phyloP scores from a whole-genome alignment of 495 filamentous ascomycete species.

The Symbiotaphrina buchneri region DNA sequence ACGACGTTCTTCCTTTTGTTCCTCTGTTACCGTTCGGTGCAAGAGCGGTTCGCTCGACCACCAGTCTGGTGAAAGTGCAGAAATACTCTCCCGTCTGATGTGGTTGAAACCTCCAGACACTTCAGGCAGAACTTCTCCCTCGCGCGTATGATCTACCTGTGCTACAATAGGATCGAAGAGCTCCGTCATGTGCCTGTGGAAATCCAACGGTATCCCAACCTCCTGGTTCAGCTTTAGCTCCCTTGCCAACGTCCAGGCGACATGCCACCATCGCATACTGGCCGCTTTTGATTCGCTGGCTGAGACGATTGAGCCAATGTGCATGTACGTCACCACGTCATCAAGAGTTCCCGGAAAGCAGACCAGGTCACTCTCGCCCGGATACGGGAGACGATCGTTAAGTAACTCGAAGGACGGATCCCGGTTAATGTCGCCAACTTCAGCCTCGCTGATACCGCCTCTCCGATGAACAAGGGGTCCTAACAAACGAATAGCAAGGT shows the following conservation, averaged over 20 bases:
- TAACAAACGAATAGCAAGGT: conserved; percentile 65
- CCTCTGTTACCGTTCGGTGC: conserved; percentile 48
- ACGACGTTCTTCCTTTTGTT: conserved; percentile 68
- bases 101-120: conserved; percentile 12
- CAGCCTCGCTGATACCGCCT: conserved; percentile 50
- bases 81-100: too few species aligned
- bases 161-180: too few species aligned
- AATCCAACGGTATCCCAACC: too few species aligned
- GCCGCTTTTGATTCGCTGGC: conserved; percentile 90
- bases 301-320: conserved; percentile 82
- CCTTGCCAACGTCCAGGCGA: conserved; percentile 75
- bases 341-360: conserved; percentile 70
- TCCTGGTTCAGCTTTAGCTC: conserved; percentile 81
- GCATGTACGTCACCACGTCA: conserved; percentile 83
- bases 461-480: conserved; percentile 81
- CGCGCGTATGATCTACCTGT: conserved; percentile 34
- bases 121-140: conserved; percentile 21
- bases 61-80: conserved; percentile 14
- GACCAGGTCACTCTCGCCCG: too few species aligned
- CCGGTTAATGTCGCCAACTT: too few species aligned
- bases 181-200: too few species aligned
- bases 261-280: conserved; percentile 88
- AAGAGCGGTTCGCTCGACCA: too few species aligned
- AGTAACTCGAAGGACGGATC: too few species aligned
- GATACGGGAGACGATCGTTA: conserved; percentile 32